Conservation (phyloP, 2,329 filamentous ascomycete species). For the Epichloe hybrida region DNA sequence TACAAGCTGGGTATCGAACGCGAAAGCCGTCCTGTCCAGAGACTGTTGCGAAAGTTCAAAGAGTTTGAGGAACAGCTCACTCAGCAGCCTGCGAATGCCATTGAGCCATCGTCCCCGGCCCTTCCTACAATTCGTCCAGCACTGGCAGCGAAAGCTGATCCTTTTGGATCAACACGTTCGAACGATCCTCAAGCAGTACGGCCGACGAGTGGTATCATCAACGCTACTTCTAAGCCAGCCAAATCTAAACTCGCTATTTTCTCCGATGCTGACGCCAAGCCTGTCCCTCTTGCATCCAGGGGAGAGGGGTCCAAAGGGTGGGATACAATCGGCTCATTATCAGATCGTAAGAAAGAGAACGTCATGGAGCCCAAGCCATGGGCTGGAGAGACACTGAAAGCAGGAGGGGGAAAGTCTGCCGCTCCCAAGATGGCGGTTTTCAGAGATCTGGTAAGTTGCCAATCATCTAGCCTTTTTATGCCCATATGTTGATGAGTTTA, state of each 20-base stretch:
- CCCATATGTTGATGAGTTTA: slow-evolving; percentile 75
- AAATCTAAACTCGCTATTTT: slow-evolving; percentile 85
- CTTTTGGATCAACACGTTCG: slow-evolving; percentile 49
- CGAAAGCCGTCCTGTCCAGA: slow-evolving; percentile 69
- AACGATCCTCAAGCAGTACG: slow-evolving; percentile 54
- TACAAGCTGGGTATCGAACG: slow-evolving; percentile 81
- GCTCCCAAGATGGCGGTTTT: slow-evolving; percentile 78
- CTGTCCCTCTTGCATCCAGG: slow-evolving; percentile 42
- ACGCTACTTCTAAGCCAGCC: slow-evolving; percentile 46
- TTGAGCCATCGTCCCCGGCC: slow-evolving; percentile 72
- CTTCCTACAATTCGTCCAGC: slow-evolving; percentile 72
- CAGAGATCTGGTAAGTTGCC: slow-evolving; percentile 69
- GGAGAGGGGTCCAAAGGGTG: slow-evolving; percentile 56
- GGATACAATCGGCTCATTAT: slow-evolving; percentile 80
- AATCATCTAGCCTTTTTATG: slow-evolving; percentile 19
- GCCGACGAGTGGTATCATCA: slow-evolving; percentile 32
- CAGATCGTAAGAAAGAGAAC: slow-evolving; percentile 91
- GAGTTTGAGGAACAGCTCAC: slow-evolving; percentile 75
- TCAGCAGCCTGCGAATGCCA: slow-evolving; percentile 45
- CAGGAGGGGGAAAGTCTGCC: slow-evolving; percentile 69
- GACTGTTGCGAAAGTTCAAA: slow-evolving; percentile 75
- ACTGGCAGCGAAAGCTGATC: slow-evolving; percentile 73
- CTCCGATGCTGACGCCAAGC: slow-evolving; percentile 56
- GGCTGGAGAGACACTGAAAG: slow-evolving; percentile 82
- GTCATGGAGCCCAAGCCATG: slow-evolving; percentile 73